A percentile compares a stretch with the other conserved stretches of the same genome.
Conservation (phyloP, 768 basidiomycete species). For the Serendipita sp. region DNA sequence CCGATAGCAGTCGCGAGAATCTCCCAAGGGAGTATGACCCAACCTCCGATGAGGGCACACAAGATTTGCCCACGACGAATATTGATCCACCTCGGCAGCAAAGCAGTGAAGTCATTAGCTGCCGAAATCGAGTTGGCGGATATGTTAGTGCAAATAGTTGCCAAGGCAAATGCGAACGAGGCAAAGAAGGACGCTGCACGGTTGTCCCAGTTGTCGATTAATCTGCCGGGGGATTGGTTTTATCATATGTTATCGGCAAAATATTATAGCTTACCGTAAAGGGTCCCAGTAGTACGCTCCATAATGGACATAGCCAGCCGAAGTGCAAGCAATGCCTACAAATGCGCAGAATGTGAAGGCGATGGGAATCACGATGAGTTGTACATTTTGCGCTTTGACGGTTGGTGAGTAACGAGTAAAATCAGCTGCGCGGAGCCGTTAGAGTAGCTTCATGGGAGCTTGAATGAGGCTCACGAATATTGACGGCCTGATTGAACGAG, state of each 20-base stretch:
- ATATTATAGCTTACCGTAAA: slow-evolving; percentile 19
- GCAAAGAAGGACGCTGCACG: slow-evolving; percentile 77
- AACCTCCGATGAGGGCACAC: slow-evolving; percentile 69
- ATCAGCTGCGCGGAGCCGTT: slow-evolving; percentile 30
- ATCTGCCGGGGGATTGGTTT: slow-evolving; percentile 12
- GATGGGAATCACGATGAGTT: slow-evolving; percentile 58
- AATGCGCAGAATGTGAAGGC: slow-evolving; percentile 67
- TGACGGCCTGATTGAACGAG: slow-evolving; percentile 20
- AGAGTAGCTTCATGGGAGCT: neutral
- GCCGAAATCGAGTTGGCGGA: slow-evolving; percentile 65
- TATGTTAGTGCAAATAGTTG: slow-evolving; percentile 48
- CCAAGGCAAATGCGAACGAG: slow-evolving; percentile 54
- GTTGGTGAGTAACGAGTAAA: slow-evolving; percentile 65
- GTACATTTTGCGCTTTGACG: slow-evolving; percentile 47
- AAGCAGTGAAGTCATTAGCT: slow-evolving; percentile 75
- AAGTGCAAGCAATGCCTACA: slow-evolving; percentile 67
- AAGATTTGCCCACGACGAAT: slow-evolving; percentile 6
- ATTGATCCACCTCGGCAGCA: slow-evolving; percentile 31
- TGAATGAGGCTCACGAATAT: slow-evolving; percentile 30
- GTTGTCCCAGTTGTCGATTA: slow-evolving; percentile 73
- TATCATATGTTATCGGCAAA: neutral
- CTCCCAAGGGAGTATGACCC: slow-evolving; percentile 24
- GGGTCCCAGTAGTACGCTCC: slow-evolving; percentile 52
- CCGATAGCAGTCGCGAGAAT: slow-evolving; percentile 18
- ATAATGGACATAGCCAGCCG: slow-evolving; percentile 52